Evolutionary conservation across 805 yeast species (phyloP).

Genomic region (Yamadazyma endophytica): DNA sequence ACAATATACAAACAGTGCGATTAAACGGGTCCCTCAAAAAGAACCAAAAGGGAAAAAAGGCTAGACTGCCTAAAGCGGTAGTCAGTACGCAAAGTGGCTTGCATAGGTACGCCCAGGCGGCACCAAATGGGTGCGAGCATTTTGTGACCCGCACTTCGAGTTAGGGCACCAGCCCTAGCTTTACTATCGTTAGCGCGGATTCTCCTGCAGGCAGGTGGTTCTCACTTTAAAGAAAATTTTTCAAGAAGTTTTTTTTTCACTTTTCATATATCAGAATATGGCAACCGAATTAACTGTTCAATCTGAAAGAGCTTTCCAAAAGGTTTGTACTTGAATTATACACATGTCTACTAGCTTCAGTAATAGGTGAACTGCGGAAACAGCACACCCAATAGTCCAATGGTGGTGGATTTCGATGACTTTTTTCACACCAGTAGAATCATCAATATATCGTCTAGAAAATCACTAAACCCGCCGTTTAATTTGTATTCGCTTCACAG

Average conservation of each 20-base stretch:
- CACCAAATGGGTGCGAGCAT: too few relatives aligned
- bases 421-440: background rate
- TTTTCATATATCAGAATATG: slow-evolving; percentile 51
- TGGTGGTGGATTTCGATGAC: too few relatives aligned
- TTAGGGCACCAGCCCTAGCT: slow-evolving; percentile 5
- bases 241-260: slow-evolving; percentile 10
- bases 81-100: too few relatives aligned
- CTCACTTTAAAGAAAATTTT: slow-evolving; percentile 12
- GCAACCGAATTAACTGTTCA: slow-evolving; percentile 99
- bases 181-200: background rate
- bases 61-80: too few relatives aligned
- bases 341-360: too few relatives aligned
- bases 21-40: too few relatives aligned
- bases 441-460: background rate
- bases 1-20: too few relatives aligned
- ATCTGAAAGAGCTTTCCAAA: slow-evolving; percentile 99
- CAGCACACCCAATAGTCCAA: too few relatives aligned
- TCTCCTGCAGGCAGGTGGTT: slow-evolving; percentile 1
- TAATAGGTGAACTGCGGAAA: background rate
- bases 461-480: background rate
- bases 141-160: too few relatives aligned
- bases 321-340: slow-evolving; percentile 89
- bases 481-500: too few relatives aligned
- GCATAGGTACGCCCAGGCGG: too few relatives aligned
- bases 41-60: too few relatives aligned